Base-by-base conservation (phyloP, 805 yeast species). In the Saccharomycopsis malanga region DNA sequence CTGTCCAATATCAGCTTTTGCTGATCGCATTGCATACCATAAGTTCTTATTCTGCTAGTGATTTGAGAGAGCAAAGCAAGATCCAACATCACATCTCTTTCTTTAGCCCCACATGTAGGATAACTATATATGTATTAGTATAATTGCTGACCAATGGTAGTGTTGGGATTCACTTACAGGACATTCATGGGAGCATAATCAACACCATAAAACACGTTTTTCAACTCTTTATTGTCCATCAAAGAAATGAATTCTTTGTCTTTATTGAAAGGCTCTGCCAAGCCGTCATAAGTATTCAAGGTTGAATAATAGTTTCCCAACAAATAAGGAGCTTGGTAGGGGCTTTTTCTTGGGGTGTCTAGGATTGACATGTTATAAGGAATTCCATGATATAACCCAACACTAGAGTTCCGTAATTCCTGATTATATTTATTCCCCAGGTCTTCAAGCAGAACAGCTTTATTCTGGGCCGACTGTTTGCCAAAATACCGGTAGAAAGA, bases 21-120 rank as follows among this genome's bases (percentile, higher is more conserved):
- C 57, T 81, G 87, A 30, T 70, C 59, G 53, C 88, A 81, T 53
- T 77, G 83, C 45, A 79, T 72, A 0, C 85, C 83, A 53, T 76
- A 78, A 1, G 76, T 69, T 53, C 81, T 66, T 7, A 83, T 59
- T 50, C 77, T 72, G 0, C 71, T 69, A 0, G 89, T 82, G 0
- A 81, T 69, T 24, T 69, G 75, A 0, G 87, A 77, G 6, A 83
- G 53, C 9, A 72, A 57, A 0, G 79, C 78, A 21, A 83, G 54
- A 54, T 83, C 89, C 18, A 73, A 60, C 39, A 77, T 52, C 0
- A 79, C 74, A 2, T 76, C 81, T 44, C 71, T 63, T 44, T 62
- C 60, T 0, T 65, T 65, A 1, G 64, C 66, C 1, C 78, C 81
- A 65, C 87, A 82, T 15, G 53, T 42, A 0, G 85, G 84, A 41